Conservation (phyloP, 257 asterid species). For the Gynochthodes officinalis region DNA sequence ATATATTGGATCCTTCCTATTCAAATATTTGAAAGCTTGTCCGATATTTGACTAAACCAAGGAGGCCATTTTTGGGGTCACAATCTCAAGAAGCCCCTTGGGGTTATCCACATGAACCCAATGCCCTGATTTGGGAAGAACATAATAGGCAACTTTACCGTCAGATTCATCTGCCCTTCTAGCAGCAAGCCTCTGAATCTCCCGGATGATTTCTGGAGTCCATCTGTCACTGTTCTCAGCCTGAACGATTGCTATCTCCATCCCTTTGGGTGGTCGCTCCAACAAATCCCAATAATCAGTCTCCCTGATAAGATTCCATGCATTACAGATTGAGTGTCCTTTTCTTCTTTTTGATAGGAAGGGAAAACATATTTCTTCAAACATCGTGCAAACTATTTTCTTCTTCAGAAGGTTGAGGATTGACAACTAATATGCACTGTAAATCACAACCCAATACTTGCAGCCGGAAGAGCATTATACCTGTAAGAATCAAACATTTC, state of each 20-base stretch:
- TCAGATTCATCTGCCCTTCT: constrained; percentile 35
- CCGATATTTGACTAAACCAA: constrained; percentile 30
- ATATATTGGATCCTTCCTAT: background rate
- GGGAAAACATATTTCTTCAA: no score
- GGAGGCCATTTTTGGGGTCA: constrained; percentile 71
- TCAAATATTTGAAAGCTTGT: background rate
- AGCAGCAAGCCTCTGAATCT: constrained; percentile 45
- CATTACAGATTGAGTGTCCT: background rate
- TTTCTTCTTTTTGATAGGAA: no score
- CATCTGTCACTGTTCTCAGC: constrained; percentile 94
- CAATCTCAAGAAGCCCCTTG: constrained; percentile 75
- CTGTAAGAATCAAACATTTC: constrained; percentile 87
- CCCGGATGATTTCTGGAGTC: constrained; percentile 49
- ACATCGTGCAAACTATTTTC: no score
- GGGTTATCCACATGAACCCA: constrained; percentile 99
- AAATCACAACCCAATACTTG: background rate
- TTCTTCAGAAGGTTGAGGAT: background rate
- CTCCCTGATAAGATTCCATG: constrained; percentile 42
- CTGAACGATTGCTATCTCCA: constrained; percentile 65
- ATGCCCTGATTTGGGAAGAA: constrained; percentile 82
- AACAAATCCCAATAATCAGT: constrained; percentile 66
- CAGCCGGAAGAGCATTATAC: constrained; percentile 24
- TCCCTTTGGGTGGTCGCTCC: constrained; percentile 64
- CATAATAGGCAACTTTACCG: constrained; percentile 58
- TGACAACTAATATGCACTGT: background rate